A percentile compares a stretch with the other conserved stretches of the same genome.
phyloP scores from a whole-genome alignment of 2,329 filamentous ascomycete genomes.

The Aspergillus pseudoterreus region DNA sequence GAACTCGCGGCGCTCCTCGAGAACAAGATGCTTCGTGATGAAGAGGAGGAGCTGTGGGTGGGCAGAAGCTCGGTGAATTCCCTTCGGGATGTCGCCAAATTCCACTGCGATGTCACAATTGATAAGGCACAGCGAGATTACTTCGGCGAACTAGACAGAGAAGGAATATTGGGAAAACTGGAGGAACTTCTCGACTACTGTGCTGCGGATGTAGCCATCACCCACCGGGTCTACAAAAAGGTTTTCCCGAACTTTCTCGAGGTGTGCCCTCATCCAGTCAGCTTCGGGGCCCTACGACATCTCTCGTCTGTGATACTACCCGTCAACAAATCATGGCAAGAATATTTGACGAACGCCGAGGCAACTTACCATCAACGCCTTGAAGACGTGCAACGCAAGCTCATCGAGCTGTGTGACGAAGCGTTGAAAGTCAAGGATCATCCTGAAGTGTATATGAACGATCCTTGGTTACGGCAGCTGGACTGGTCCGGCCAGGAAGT shows the following conservation, averaged over 20 bases:
- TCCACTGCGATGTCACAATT: conserved; percentile 86
- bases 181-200: conserved; percentile 90
- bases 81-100: conserved; percentile 89
- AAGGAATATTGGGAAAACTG: conserved; percentile 66
- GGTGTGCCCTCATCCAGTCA: conserved; percentile 93
- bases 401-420: conserved; percentile 70
- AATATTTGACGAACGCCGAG: conserved; percentile 80
- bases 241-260: conserved; percentile 87
- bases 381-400: conserved; percentile 70
- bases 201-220: conserved; percentile 87
- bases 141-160: conserved; percentile 76
- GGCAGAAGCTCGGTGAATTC: conserved; percentile 94
- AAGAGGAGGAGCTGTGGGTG: conserved; percentile 95
- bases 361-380: conserved; percentile 75
- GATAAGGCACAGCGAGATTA: conserved; percentile 85
- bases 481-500: conserved; percentile 95
- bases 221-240: conserved; percentile 88
- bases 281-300: conserved; percentile 89
- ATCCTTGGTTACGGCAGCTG: conserved; percentile 89
- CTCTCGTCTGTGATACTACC: conserved; percentile 92
- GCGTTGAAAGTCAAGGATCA: conserved; percentile 72
- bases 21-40: conserved; percentile 64
- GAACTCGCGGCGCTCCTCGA: conserved; percentile 70
- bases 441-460: conserved; percentile 65
- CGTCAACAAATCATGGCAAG: conserved; percentile 81